These are phyloP conservation scores for Flaveria trinervia DNA, from an alignment of 129 eudicot genomes.

Conservation along the genomic window DNA sequence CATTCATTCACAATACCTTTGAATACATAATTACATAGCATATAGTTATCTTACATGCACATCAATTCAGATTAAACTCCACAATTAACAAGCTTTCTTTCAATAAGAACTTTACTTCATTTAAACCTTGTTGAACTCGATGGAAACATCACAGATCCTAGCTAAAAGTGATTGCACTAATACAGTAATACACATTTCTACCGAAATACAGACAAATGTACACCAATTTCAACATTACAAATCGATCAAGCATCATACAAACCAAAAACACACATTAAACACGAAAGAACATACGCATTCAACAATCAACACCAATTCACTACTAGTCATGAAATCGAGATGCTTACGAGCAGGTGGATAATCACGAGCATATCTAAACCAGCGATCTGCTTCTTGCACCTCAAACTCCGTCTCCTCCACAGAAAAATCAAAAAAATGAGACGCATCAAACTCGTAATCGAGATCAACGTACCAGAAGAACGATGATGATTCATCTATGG, in stretches of 20 bases:
- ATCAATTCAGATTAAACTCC: not conserved
- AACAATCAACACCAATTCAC: not conserved
- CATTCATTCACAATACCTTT: not conserved
- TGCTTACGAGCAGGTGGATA: conserved; percentile 84
- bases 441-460: conserved; percentile 78
- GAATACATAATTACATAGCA: not conserved
- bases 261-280: not conserved
- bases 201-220: conserved; percentile 2
- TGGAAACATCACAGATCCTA: too few relatives aligned
- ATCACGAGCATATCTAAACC: conserved; percentile 54
- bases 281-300: not conserved
- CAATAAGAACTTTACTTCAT: not conserved
- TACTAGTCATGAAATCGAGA: conserved; percentile 13
- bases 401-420: conserved; percentile 51
- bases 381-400: conserved; percentile 52
- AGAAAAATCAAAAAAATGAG: conserved; percentile 58
- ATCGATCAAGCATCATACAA: not conserved
- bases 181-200: not conserved
- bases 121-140: too few relatives aligned
- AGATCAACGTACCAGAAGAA: conserved; percentile 36
- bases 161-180: not conserved
- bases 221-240: not conserved
- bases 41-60: conserved; percentile 2
- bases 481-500: conserved; percentile 21
- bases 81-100: not conserved